Evolutionary conservation across 108 stramenopile species (phyloP), one percentile per base, ranked within the genome.

Genomic region (Skeletonema potamos): DNA sequence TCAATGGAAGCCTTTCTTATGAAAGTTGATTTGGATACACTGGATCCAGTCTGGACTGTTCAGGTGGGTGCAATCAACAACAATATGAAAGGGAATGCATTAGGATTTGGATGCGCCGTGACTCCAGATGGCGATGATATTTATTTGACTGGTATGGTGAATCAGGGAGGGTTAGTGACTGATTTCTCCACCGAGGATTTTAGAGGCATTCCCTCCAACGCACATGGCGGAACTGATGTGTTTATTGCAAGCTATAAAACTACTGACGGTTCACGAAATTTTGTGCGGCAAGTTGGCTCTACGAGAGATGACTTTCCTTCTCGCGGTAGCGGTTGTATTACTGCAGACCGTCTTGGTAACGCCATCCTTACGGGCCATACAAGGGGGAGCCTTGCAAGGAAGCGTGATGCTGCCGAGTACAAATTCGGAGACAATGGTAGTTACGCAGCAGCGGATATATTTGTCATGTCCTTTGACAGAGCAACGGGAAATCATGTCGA

Each of bases 121-220:
- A 84, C 89, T 1, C 77, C 76, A 20, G 85, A 82, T 77, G 89
- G 81, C 9, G 58, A 81, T 12, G 76, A 76, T 37, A 77, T 89
- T 10, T 89, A 79, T 54, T 44, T 86, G 44, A 85, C 85, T 24
- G 88, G 88, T 6, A 68, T 79, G 62, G 86, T 89, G 30, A 81
- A 81, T 27, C 64, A 66, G 28, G 66, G 80, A 71, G 84, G 82
- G 17, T 67, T 77, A 12, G 83, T 62, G 32, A 72, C 79, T 24
- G 79, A 76, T 36, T 76, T 81, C 46, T 71, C 76, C 20, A 17
- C 26, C 6, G 9, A n/a, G 27, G 62, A 59, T 41, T 43, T 12
- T 28, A 27, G 30, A 48, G 61, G 28, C 24, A 58, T 57, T 54
- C 39, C 30, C 10, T 54, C 34, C 32, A 62, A 27, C 26, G 54